Percentiles rank a stretch among this genome's conserved stretches.
Evolutionary conservation across 2,329 filamentous ascomycete species (phyloP).

Genomic region (Nemania abortiva): DNA sequence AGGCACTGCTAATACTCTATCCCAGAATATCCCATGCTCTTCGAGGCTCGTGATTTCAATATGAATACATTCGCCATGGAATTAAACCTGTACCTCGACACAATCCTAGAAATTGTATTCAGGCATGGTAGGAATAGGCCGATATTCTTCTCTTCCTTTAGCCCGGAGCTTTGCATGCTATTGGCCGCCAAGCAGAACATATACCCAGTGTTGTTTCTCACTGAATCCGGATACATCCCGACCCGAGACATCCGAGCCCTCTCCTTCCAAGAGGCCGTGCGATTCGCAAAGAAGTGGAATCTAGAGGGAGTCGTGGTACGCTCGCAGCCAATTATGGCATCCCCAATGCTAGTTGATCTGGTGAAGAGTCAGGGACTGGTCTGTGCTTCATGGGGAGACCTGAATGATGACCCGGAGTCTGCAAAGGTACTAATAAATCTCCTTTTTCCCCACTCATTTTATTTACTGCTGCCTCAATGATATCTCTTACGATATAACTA

Average conservation of each 20-base stretch:
- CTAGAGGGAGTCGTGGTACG: conserved; percentile 54
- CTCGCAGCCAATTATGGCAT: conserved; percentile 53
- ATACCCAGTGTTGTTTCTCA: conserved; percentile 53
- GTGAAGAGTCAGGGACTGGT: conserved; percentile 52
- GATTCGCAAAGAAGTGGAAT: conserved; percentile 55
- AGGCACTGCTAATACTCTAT: not conserved
- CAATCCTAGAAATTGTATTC: conserved; percentile 50
- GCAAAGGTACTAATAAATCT: conserved; percentile 39
- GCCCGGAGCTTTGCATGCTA: conserved; percentile 53
- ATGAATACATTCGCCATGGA: conserved; percentile 49
- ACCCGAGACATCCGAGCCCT: conserved; percentile 50
- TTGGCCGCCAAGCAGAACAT: conserved; percentile 50
- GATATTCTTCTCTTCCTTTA: conserved; percentile 55
- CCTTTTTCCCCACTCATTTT: not conserved
- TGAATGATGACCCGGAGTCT: conserved; percentile 49
- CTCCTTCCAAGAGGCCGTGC: conserved; percentile 54
- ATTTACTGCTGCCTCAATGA: not conserved
- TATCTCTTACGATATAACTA: not conserved
- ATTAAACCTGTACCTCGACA: conserved; percentile 56
- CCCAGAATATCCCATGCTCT: conserved; percentile 56
- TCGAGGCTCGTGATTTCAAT: conserved; percentile 50
- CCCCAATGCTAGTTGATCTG: conserved; percentile 52
- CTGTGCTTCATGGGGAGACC: conserved; percentile 53
- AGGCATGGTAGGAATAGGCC: conserved; percentile 43
- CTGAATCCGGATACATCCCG: conserved; percentile 49